phyloP scores from a whole-genome alignment of 2,329 filamentous ascomycete species.

The Xylariales sp. region DNA sequence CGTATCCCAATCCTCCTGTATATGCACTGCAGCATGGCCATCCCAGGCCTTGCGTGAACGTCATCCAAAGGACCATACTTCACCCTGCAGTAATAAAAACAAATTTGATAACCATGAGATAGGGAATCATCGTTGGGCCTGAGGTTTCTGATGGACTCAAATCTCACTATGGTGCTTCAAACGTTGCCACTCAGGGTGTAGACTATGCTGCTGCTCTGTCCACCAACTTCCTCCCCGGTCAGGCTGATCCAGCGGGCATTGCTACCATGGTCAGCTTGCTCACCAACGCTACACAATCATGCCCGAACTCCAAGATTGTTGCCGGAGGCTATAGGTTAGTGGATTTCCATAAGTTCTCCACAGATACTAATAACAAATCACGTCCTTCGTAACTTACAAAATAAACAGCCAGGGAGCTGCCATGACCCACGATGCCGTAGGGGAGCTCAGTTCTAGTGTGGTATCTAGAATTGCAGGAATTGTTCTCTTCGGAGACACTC shows the following conservation, averaged over 20 bases:
- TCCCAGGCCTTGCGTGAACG: too few species aligned
- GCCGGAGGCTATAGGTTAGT: slow-evolving; percentile 5
- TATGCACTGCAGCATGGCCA: too few species aligned
- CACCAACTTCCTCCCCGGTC: slow-evolving; percentile 21
- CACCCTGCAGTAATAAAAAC: neutral
- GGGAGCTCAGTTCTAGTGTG: slow-evolving; percentile 26
- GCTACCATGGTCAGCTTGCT: slow-evolving; percentile 10
- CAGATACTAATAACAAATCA: too few species aligned
- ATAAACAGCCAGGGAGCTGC: slow-evolving; percentile 23
- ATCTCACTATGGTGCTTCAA: slow-evolving; percentile 8
- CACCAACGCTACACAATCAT: neutral
- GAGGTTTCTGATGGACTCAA: slow-evolving; percentile 14
- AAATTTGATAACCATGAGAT: neutral
- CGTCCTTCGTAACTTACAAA: too few species aligned
- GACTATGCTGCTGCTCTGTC: slow-evolving; percentile 22
- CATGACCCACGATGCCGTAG: slow-evolving; percentile 25
- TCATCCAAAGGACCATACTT: too few species aligned
- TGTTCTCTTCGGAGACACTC: slow-evolving; percentile 26
- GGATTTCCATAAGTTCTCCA: too few species aligned
- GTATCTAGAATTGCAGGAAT: slow-evolving; percentile 19
- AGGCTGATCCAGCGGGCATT: slow-evolving; percentile 22
- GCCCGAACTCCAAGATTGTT: slow-evolving; percentile 4
- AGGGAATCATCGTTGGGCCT: slow-evolving; percentile 10
- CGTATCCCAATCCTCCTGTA: too few species aligned
- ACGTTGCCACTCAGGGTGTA: slow-evolving; percentile 16